Evolutionary conservation across 768 basidiomycete species (phyloP), one percentile per base, ranked within the genome.

Genomic region (Macrolepiota albuminosa): DNA sequence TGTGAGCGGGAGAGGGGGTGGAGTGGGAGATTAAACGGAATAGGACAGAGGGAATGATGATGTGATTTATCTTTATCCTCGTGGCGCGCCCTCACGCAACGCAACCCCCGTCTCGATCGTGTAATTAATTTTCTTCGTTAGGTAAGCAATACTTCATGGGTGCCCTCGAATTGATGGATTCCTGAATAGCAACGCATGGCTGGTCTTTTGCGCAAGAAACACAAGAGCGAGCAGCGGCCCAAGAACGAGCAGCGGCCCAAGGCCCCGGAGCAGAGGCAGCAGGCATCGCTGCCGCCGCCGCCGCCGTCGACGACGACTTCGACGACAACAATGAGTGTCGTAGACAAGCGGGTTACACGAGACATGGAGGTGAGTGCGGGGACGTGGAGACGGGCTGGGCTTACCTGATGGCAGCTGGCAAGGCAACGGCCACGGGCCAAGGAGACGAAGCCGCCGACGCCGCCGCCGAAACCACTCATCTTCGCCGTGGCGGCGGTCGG

Each of bases 161-260:
- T 43, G 3, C 29, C 29, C 29, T 29, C 29, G 29, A 29, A 29
- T 29, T 29, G 29, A 29, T 29, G 29, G 29, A 29, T 39, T 16
- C 14, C 5, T 39, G 13, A 13, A 39, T 13, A 29, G 37, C 13
- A 34, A 13, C 13, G 14, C 46, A 84, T 84, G 83, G 78, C 80
- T 64, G 77, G 77, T 68, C 83, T 84, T 73, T 74, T 84, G 70
- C 83, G 80, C 73, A 83, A 73, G 74, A 82, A 81, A 67, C 61
- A 66, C 11, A 81, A 75, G 57, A 70, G 69, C 55, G 72, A 72
- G n/a, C 60, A 61, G 40, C 62, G 11, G 21, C 1, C 2, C 5
- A 11, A 45, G 43, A 14, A 29, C 4, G 29, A 29, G 29, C 29
- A 29, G 29, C 29, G 29, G 29, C 4, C 29, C 29, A 29, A 29